These are phyloP conservation scores for Pichia sp. DNA, from an alignment of 1,139 yeast species.

Conservation along the genomic window DNA sequence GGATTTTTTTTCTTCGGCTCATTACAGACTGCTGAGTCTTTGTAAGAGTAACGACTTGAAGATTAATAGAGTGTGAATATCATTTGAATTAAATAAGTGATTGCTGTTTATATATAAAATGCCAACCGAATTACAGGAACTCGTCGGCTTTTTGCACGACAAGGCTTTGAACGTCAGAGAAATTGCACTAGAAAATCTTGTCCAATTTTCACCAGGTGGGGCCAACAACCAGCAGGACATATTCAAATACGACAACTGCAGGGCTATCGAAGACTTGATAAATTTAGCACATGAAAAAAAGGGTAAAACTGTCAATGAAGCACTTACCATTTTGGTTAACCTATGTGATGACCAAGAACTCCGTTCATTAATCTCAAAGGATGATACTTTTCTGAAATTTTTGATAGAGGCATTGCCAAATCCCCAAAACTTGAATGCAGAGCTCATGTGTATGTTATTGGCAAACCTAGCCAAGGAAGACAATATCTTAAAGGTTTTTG, in stretches of 20 bases:
- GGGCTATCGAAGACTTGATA: conserved; percentile 73
- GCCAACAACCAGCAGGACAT: conserved; percentile 48
- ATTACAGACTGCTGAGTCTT: too few relatives aligned
- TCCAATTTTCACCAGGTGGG: conserved; percentile 63
- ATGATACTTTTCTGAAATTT: conserved; percentile 53
- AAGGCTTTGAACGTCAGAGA: conserved; percentile 79
- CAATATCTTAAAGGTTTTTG: conserved; percentile 49
- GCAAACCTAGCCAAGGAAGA: conserved; percentile 84
- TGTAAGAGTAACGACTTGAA: neutral
- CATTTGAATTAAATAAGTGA: too few relatives aligned
- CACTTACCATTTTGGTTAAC: conserved; percentile 78
- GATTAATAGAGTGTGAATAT: neutral
- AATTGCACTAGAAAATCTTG: conserved; percentile 79
- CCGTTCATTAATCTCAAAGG: conserved; percentile 62
- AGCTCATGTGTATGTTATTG: conserved; percentile 75
- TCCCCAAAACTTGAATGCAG: conserved; percentile 63
- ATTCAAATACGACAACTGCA: conserved; percentile 66
- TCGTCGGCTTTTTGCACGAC: conserved; percentile 75
- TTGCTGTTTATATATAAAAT: conserved; percentile 3
- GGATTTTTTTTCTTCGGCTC: neutral
- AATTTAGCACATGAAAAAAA: conserved; percentile 45
- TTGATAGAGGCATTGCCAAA: conserved; percentile 53
- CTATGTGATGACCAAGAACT: conserved; percentile 69
- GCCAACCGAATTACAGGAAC: conserved; percentile 25
- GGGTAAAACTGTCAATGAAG: conserved; percentile 45